phyloP scores from a whole-genome alignment of 306 rosid genomes.

The Geum urbanum region DNA sequence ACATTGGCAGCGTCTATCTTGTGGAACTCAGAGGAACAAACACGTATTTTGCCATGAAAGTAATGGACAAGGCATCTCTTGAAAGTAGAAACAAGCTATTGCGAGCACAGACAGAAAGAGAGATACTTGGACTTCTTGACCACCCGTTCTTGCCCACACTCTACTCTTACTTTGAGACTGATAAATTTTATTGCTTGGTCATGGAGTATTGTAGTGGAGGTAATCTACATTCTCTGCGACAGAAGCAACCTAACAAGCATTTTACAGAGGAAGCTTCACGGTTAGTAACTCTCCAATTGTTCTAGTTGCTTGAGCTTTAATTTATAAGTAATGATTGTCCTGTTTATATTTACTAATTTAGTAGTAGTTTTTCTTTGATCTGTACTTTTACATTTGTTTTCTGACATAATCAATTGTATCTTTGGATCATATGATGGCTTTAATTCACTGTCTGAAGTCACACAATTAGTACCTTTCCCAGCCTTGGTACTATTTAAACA shows the following conservation, averaged over 20 bases:
- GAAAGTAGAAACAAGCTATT: slow-evolving; percentile 78
- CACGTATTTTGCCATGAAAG: slow-evolving; percentile 77
- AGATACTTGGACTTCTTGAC: slow-evolving; percentile 90
- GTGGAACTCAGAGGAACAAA: slow-evolving; percentile 62
- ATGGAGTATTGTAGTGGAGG: slow-evolving; percentile 96
- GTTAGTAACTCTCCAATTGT: slow-evolving; percentile 33
- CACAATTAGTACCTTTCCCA: background rate
- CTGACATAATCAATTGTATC: background rate
- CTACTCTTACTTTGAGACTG: slow-evolving; percentile 80
- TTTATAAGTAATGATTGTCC: background rate
- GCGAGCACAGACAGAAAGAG: slow-evolving; percentile 82
- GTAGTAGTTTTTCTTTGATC: background rate
- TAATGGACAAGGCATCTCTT: slow-evolving; percentile 86
- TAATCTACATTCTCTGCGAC: slow-evolving; percentile 83
- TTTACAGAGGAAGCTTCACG: slow-evolving; percentile 91
- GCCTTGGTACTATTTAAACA: background rate
- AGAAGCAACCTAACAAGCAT: slow-evolving; percentile 80
- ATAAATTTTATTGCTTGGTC: slow-evolving; percentile 71
- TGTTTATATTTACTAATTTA: background rate
- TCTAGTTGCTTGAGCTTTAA: background rate
- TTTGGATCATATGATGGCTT: background rate
- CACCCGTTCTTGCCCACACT: slow-evolving; percentile 91
- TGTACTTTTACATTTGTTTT: background rate
- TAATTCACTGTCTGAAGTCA: slow-evolving; percentile 9
- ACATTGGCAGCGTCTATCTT: slow-evolving; percentile 79